Conservation (phyloP, 345 rosid genomes). For the Arabidopsis arenosa region DNA sequence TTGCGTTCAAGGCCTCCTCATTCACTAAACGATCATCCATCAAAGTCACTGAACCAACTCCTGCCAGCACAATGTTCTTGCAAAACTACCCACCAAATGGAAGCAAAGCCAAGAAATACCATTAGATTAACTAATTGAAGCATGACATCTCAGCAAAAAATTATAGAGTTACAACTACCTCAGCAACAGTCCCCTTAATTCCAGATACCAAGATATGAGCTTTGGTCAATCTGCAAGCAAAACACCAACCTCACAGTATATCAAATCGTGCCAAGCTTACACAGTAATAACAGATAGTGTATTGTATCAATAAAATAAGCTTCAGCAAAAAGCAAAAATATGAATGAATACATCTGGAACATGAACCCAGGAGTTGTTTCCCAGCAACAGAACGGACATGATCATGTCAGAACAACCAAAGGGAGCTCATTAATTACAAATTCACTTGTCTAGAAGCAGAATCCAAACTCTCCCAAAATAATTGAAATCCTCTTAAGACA, state of each 20-base stretch:
- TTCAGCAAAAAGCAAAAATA: background rate
- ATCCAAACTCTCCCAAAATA: background rate
- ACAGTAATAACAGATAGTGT: slow-evolving; percentile 2
- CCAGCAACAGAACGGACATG: background rate
- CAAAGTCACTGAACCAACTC: slow-evolving; percentile 87
- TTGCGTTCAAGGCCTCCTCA: slow-evolving; percentile 69
- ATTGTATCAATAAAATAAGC: background rate
- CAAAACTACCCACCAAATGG: slow-evolving; percentile 66
- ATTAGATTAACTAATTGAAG: background rate
- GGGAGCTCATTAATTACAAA: background rate
- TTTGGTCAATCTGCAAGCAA: slow-evolving; percentile 69
- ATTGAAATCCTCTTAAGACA: no score
- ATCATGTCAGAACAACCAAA: slow-evolving; percentile 1
- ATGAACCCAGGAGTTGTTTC: background rate
- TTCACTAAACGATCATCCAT: slow-evolving; percentile 74
- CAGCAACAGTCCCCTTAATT: slow-evolving; percentile 81
- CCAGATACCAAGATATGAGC: slow-evolving; percentile 83
- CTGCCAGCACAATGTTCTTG: slow-evolving; percentile 95
- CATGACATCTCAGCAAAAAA: background rate
- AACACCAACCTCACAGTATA: slow-evolving; percentile 26
- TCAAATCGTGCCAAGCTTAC: slow-evolving; percentile 7
- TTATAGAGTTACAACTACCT: slow-evolving; percentile 51
- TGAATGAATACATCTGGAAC: slow-evolving; percentile 1
- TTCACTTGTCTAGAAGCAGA: slow-evolving; percentile 20
- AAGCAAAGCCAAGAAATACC: background rate